Percentiles rank a stretch among this genome's conserved stretches.
These are phyloP conservation scores for Canna indica DNA, from an alignment of 176 grass and related monocot genomes.

Conservation along the genomic window DNA sequence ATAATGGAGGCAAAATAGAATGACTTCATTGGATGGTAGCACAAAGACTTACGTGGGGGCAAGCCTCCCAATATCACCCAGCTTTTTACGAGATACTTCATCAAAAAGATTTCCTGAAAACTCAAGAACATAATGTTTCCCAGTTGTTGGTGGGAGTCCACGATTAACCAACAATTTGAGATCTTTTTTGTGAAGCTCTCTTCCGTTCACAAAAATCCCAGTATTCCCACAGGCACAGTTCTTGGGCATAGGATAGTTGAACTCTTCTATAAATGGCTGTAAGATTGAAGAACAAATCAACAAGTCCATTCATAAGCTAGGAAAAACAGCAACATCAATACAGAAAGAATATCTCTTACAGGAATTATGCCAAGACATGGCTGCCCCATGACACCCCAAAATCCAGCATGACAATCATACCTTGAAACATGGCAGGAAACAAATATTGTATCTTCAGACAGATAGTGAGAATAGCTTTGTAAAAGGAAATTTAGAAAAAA, in stretches of 20 bases:
- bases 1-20: background rate
- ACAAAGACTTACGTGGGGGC: constrained; percentile 79
- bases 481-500: background rate
- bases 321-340: constrained; percentile 16
- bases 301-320: background rate
- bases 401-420: constrained; percentile 89
- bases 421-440: constrained; percentile 25
- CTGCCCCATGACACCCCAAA: constrained; percentile 95
- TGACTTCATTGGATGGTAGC: background rate
- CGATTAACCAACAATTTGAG: constrained; percentile 61
- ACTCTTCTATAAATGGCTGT: constrained; percentile 86
- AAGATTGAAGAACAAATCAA: background rate
- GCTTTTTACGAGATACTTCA: constrained; percentile 47
- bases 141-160: constrained; percentile 50
- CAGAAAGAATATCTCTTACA: constrained; percentile 45
- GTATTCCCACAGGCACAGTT: constrained; percentile 64
- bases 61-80: constrained; percentile 81
- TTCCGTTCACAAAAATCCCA: constrained; percentile 72
- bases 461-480: background rate
- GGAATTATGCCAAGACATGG: constrained; percentile 92
- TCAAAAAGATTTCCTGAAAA: constrained; percentile 73
- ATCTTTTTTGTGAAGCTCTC: constrained; percentile 89
- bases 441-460: background rate
- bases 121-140: constrained; percentile 55
- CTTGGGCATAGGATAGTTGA: constrained; percentile 62